Percentiles rank a stretch among this genome's conserved stretches.
phyloP scores from a whole-genome alignment of 1,284 basidiomycete species.

The Pseudozyma sp. region DNA sequence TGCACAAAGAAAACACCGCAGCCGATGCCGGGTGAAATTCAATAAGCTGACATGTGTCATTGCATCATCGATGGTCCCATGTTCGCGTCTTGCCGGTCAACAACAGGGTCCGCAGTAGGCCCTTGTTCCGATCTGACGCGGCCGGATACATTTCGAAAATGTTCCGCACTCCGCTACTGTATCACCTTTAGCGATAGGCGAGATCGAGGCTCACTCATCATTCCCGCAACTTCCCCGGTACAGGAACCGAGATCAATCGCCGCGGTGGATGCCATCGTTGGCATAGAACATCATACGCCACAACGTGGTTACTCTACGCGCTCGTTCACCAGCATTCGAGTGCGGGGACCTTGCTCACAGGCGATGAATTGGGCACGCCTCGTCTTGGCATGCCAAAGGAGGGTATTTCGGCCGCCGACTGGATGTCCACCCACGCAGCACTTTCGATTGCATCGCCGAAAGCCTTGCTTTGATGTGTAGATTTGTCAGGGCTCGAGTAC shows the following conservation, averaged over 20 bases:
- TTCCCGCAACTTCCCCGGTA: neutral
- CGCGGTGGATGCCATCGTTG: too few relatives aligned
- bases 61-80: slow-evolving; percentile 9
- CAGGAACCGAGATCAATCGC: neutral
- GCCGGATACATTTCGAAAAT: neutral
- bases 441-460: neutral
- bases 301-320: slow-evolving; percentile 8
- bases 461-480: neutral
- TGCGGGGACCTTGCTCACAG: slow-evolving; percentile 1
- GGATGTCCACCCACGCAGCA: neutral
- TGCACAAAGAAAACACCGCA: neutral
- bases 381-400: neutral
- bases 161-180: neutral
- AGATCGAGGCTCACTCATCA: slow-evolving; percentile 10
- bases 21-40: slow-evolving; percentile 3
- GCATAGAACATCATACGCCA: too few relatives aligned
- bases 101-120: neutral
- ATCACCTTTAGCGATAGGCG: neutral
- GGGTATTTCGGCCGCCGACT: slow-evolving; percentile 2
- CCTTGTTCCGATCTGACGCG: neutral
- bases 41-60: neutral
- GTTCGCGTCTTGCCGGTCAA: neutral
- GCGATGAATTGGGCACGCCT: neutral
- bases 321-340: slow-evolving; percentile 1
- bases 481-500: slow-evolving; percentile 32